Percentiles rank a stretch among this genome's conserved stretches.
Conservation (phyloP, 768 basidiomycete species). For the Russula ochroleuca region DNA sequence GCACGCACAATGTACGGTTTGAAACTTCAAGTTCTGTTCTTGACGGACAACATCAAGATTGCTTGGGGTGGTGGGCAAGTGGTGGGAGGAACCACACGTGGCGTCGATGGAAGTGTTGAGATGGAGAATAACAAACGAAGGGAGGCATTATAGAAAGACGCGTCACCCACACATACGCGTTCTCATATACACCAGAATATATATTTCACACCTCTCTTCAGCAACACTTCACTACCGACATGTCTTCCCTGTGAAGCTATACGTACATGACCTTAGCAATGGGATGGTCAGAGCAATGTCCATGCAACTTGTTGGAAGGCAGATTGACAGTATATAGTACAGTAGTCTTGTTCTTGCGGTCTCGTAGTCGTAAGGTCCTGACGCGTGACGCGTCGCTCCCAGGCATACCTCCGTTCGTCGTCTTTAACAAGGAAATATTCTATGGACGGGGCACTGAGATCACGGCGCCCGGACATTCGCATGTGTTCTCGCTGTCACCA, state of each 20-base stretch:
- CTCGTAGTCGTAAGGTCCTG: too few species aligned
- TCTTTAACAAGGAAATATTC: constrained; percentile 80
- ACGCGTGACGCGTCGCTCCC: constrained; percentile 23
- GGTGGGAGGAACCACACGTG: constrained; percentile 55
- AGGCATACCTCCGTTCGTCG: constrained; percentile 95
- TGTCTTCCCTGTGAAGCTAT: constrained; percentile 58
- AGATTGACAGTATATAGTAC: constrained; percentile 94
- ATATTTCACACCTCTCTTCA: not conserved
- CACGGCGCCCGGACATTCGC: constrained; percentile 72
- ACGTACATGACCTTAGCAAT: constrained; percentile 88
- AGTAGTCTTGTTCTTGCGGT: constrained; percentile 46
- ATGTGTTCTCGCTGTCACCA: constrained; percentile 42
- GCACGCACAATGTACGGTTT: too few species aligned
- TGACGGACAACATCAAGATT: too few species aligned
- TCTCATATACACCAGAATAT: not conserved
- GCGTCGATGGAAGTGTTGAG: not conserved
- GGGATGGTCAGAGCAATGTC: constrained; percentile 81
- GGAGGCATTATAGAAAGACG: constrained; percentile 18
- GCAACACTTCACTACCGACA: not conserved
- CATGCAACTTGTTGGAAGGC: constrained; percentile 73
- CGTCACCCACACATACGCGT: constrained; percentile 20
- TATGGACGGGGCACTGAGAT: constrained; percentile 84
- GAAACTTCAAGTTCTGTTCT: too few species aligned
- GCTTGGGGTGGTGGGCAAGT: too few species aligned
- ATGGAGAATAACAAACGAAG: not conserved